Evolutionary conservation across 305 asterid genomes (phyloP), one percentile per base, ranked within the genome.

Genomic region (Andrographis paniculata): DNA sequence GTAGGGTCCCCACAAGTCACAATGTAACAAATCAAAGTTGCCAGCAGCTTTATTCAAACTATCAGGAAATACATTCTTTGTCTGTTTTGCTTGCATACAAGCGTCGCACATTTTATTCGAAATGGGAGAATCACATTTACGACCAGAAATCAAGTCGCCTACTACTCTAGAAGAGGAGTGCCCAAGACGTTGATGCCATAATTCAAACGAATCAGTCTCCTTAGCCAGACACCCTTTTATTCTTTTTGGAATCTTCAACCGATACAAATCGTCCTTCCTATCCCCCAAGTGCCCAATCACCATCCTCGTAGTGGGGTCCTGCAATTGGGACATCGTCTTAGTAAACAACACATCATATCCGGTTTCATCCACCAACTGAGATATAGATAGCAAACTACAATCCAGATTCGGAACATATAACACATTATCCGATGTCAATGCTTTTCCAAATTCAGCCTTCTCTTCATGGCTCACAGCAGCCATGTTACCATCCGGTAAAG

Each of bases 1-100:
- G 16, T 41, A 41, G 0, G 9, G 45, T 41, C 45, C 45, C 45
- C 33, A 41, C 45, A 41, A 7, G 17, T 41, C 45, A 41, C 45
- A 41, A 41, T 41, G 1, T n/a, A 41, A n/a, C 1, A 41, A 41
- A 19, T 19, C 17, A 41, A 41, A 41, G 3, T 14, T 27, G 33
- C 45, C 20, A 41, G 17, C 45, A 15, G 2, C 17, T 41, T 41
- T 41, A 41, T 41, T 41, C 17, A n/a, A 6, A 41, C 45, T 41
- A 16, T n/a, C 17, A 19, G 45, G 8, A 41, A 41, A 41, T 9
- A 7, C 0, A 14, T 41, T 41, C 45, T 41, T n/a, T 19, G 17
- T 27, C 45, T 41, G 45, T 19, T 41, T 41, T 41, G 45, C 45
- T 19, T 19, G 17, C 19, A 41, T 7, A 41, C 45, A 41, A 7